phyloP scores from a whole-genome alignment of 2,329 filamentous ascomycete species.

The Macrophomina phaseolina region DNA sequence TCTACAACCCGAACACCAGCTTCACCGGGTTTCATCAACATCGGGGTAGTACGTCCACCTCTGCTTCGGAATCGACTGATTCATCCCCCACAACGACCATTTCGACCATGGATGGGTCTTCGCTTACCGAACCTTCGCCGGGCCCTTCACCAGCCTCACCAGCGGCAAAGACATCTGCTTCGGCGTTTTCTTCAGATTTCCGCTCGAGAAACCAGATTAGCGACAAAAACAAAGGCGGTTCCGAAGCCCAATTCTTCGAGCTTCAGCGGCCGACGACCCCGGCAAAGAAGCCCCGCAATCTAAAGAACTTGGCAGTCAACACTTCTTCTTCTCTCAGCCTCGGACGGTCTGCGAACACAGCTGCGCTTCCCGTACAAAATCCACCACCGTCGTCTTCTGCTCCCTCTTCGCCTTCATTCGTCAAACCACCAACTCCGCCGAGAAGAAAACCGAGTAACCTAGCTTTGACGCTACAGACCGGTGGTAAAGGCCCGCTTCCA shows the following conservation, averaged over 20 bases:
- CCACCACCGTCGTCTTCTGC: constrained; percentile 57
- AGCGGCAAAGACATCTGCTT: constrained; percentile 72
- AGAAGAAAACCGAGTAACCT: constrained; percentile 76
- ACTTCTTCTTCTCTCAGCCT: constrained; percentile 57
- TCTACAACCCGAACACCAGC: constrained; percentile 34
- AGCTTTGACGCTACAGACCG: constrained; percentile 74
- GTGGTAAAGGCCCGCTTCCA: constrained; percentile 63
- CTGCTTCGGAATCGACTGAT: constrained; percentile 82
- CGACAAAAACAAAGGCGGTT: constrained; percentile 28
- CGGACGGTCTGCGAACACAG: constrained; percentile 52
- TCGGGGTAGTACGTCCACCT: constrained; percentile 78
- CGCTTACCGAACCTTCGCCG: constrained; percentile 86
- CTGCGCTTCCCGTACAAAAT: constrained; percentile 61
- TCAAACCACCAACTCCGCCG: constrained; percentile 75
- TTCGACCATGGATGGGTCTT: constrained; percentile 90
- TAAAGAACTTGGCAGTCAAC: constrained; percentile 83
- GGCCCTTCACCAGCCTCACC: constrained; percentile 93
- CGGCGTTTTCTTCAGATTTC: constrained; percentile 68
- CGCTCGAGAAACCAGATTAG: constrained; percentile 44
- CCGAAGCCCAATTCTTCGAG: constrained; percentile 58
- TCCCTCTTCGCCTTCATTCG: constrained; percentile 76
- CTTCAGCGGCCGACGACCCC: constrained; percentile 56
- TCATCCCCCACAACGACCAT: constrained; percentile 95
- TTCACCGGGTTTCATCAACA: constrained; percentile 67
- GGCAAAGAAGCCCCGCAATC: constrained; percentile 76